Percentiles rank a stretch among this genome's conserved stretches.
These are phyloP conservation scores for Candida pseudofarinosa DNA, from an alignment of 805 yeast species.

Conservation along the genomic window DNA sequence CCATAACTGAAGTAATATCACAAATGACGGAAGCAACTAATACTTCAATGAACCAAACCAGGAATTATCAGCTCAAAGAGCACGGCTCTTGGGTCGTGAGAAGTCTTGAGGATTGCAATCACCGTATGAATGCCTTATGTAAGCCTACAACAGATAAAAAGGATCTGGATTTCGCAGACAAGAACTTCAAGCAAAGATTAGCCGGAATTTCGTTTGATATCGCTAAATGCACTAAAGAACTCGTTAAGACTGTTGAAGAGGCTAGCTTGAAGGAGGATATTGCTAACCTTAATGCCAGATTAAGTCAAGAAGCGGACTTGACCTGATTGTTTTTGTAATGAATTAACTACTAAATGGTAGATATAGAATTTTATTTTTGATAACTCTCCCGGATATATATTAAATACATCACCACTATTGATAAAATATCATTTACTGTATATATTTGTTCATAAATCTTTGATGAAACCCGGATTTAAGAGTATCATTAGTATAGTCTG, in stretches of 20 bases:
- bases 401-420: not conserved
- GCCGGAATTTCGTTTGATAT: conserved; percentile 96
- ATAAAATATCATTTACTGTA: conserved; percentile 16
- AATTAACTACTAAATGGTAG: not conserved
- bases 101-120: conserved; percentile 78
- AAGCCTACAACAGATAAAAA: conserved; percentile 35
- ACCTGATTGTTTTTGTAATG: conserved; percentile 8
- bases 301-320: conserved; percentile 34
- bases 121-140: conserved; percentile 75
- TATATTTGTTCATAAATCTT: conserved; percentile 30
- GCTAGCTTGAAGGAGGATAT: conserved; percentile 86
- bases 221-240: conserved; percentile 92
- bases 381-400: not conserved
- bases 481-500: conserved; percentile 28
- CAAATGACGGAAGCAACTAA: conserved; percentile 90
- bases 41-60: conserved; percentile 81
- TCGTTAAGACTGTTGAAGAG: conserved; percentile 94
- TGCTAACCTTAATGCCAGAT: conserved; percentile 69
- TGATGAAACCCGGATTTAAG: conserved; percentile 32
- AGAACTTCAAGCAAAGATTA: conserved; percentile 84
- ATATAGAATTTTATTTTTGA: not conserved
- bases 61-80: conserved; percentile 78
- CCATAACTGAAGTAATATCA: conserved; percentile 72
- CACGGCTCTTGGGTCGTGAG: conserved; percentile 91
- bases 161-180: conserved; percentile 73